Evolutionary conservation across 306 rosid genomes (phyloP).

Genomic region (Quercus parvula): DNA sequence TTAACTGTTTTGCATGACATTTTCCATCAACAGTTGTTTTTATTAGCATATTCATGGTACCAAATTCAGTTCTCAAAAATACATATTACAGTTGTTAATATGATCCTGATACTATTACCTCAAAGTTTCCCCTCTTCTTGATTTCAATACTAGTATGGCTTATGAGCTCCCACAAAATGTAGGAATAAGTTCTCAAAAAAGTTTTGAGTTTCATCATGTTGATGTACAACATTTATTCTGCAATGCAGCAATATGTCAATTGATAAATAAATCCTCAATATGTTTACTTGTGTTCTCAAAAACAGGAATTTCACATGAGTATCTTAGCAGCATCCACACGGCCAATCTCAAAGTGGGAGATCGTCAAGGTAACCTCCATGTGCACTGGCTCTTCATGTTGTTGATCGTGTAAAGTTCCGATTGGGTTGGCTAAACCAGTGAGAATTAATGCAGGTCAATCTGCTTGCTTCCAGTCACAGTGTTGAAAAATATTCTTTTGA

Average conservation of each 20-base stretch:
- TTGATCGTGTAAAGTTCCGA: conserved; percentile 4
- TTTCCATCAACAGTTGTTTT: background rate
- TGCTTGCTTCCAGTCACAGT: conserved; percentile 52
- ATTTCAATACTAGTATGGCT: background rate
- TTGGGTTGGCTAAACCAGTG: background rate
- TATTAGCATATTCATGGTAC: background rate
- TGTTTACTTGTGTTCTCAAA: background rate
- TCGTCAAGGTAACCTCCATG: conserved; percentile 54
- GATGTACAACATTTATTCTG: background rate
- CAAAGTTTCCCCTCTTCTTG: background rate
- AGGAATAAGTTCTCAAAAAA: background rate
- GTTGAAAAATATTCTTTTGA: conserved; percentile 37
- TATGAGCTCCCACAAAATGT: background rate
- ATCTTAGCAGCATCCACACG: conserved; percentile 74
- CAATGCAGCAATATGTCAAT: background rate
- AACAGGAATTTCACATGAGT: conserved; percentile 81
- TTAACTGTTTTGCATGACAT: conserved; percentile 1
- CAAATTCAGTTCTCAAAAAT: background rate
- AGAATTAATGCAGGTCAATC: conserved; percentile 50
- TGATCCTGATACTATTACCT: background rate
- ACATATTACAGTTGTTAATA: background rate
- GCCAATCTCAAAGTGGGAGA: conserved; percentile 68
- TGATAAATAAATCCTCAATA: background rate
- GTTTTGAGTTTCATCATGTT: background rate
- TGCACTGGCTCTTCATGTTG: conserved; percentile 3